Percentiles rank a stretch among this genome's conserved stretches.
Conservation (phyloP, 306 rosid genomes). For the Rosa rugosa region DNA sequence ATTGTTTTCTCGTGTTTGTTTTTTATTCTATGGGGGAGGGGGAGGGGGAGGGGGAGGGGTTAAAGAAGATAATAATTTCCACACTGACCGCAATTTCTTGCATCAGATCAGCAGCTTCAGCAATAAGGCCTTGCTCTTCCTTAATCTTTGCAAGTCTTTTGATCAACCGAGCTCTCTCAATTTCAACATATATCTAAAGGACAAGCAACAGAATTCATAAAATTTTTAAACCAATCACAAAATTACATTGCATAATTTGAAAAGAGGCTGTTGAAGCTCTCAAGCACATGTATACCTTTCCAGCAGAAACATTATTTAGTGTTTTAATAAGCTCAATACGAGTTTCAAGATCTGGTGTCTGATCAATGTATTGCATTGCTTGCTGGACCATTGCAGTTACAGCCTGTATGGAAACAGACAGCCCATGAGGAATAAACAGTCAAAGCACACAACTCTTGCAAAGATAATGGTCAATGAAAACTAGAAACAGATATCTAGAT, state of each 20-base stretch:
- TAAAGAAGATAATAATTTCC: conserved; percentile 7
- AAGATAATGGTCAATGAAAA: not conserved
- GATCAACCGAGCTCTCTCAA: conserved; percentile 78
- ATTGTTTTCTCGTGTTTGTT: not conserved
- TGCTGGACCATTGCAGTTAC: conserved; percentile 96
- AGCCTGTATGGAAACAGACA: conserved; percentile 43
- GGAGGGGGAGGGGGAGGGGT: not conserved
- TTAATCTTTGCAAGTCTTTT: conserved; percentile 91
- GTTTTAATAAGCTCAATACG: conserved; percentile 80
- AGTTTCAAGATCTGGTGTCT: conserved; percentile 80
- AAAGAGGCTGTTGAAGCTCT: not conserved
- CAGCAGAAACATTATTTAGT: conserved; percentile 77
- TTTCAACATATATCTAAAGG: conserved; percentile 78
- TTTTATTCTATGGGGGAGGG: no score
- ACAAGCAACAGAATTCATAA: not conserved
- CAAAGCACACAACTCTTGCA: not conserved
- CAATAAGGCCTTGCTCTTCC: conserved; percentile 85
- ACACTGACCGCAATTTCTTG: conserved; percentile 90
- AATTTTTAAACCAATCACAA: not conserved
- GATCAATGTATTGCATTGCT: conserved; percentile 86
- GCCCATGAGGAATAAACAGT: conserved; percentile 7
- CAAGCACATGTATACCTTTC: conserved; percentile 58
- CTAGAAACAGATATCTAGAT: not conserved
- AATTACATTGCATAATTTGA: not conserved
- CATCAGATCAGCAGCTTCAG: conserved; percentile 98